Evolutionary conservation across 192 early-diverging fungal genomes (phyloP).

Genomic region (Radiomyces spectabilis): DNA sequence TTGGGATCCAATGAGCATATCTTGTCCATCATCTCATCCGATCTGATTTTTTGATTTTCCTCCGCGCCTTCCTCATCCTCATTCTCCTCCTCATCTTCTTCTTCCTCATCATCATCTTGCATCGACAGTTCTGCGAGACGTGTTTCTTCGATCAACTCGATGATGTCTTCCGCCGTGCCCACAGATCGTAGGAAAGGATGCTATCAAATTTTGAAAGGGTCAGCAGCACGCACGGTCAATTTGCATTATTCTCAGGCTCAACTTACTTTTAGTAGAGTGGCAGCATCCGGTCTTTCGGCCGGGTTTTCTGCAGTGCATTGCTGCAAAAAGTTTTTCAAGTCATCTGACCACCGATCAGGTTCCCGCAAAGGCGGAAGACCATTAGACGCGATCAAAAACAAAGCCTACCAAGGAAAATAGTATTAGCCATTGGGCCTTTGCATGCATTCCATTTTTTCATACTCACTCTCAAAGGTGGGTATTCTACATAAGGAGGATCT

Average conservation of each 20-base stretch:
- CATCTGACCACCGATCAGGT: slow-evolving; percentile 61
- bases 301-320: slow-evolving; percentile 66
- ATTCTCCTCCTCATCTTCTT: slow-evolving; percentile 7
- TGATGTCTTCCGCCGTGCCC: slow-evolving; percentile 46
- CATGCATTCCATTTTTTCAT: neutral
- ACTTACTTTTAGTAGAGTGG: slow-evolving; percentile 56
- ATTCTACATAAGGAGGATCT: slow-evolving; percentile 90
- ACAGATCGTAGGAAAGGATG: slow-evolving; percentile 54
- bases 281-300: slow-evolving; percentile 61
- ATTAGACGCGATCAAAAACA: slow-evolving; percentile 85
- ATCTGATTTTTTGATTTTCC: too few relatives aligned
- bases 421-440: neutral
- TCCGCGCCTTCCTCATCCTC: too few relatives aligned
- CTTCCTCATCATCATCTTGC: slow-evolving; percentile 8
- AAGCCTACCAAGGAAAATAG: slow-evolving; percentile 44
- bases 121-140: slow-evolving; percentile 12
- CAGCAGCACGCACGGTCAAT: slow-evolving; percentile 30
- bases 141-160: slow-evolving; percentile 30
- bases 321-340: slow-evolving; percentile 76
- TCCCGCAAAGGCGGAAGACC: slow-evolving; percentile 79
- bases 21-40: too few relatives aligned
- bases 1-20: too few relatives aligned
- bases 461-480: slow-evolving; percentile 58
- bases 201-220: neutral
- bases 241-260: slow-evolving; percentile 51